Evolutionary conservation across 305 asterid species (phyloP).

Genomic region (Fraxinus angustifolia): DNA sequence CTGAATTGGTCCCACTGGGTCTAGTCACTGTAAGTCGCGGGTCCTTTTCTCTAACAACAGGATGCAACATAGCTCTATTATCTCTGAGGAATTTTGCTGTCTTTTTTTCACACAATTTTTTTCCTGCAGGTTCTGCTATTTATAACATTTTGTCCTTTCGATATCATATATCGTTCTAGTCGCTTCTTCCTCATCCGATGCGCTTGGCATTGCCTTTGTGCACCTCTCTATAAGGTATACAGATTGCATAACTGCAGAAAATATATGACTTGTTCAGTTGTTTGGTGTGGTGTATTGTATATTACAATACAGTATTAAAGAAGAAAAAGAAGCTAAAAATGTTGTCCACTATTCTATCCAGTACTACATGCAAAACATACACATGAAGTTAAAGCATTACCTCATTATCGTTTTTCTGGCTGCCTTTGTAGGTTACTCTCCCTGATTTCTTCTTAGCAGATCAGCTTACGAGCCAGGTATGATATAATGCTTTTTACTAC

Average conservation of each 20-base stretch:
- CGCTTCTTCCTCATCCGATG: slow-evolving; percentile 59
- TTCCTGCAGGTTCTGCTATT: slow-evolving; percentile 47
- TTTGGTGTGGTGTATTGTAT: not conserved
- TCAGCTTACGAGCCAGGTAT: slow-evolving; percentile 81
- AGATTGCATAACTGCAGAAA: not conserved
- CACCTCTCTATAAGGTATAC: slow-evolving; percentile 82
- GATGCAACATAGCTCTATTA: not conserved
- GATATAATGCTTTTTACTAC: not conserved
- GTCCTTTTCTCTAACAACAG: not conserved
- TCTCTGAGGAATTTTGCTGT: not conserved
- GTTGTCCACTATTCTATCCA: not conserved
- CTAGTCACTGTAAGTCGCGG: slow-evolving; percentile 50
- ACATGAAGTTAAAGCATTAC: not conserved
- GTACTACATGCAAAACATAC: not conserved
- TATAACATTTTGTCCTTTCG: slow-evolving; percentile 61
- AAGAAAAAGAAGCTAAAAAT: not conserved
- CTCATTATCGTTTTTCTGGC: slow-evolving; percentile 12
- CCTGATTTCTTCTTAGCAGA: slow-evolving; percentile 75
- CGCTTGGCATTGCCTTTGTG: slow-evolving; percentile 68
- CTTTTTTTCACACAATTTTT: not conserved
- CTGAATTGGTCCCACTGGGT: slow-evolving; percentile 69
- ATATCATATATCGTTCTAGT: slow-evolving; percentile 70
- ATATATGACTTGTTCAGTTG: not conserved
- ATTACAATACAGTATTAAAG: not conserved
- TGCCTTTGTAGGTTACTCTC: slow-evolving; percentile 49